Base-by-base conservation (phyloP, 169 alveolate genomes). In the Plasmodium yoelii region DNA sequence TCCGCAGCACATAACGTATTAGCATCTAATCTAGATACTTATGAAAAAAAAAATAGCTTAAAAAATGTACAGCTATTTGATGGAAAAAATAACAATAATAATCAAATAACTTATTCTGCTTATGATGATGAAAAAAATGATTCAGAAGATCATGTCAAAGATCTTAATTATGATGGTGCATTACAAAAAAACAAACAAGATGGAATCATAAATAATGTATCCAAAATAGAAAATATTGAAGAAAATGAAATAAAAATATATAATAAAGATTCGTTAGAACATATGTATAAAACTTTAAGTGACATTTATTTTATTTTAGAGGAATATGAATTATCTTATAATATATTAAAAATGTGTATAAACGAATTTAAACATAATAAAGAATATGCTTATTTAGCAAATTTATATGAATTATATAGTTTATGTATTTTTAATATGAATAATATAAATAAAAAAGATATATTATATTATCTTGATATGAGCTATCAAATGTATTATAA, bases 281-380 rank as follows among this genome's bases (percentile, higher is more conserved):
- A 59, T 49, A 18, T 75, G 55, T 75, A 75, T 57, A 75, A 75
- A 75, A 75, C 88, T 3, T 53, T 75, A 13, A 26, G 88, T 56
- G 88, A 75, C 24, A 44, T 75, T 34, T 75, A 75, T 57, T 75
- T 75, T 46, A 64, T 64, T 34, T 57, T 75, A 24, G 44, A 56
- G 0, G 88, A 75, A 69, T 64, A 61, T 44, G 88, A 75, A 19
- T 28, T 75, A 22, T 49, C 88, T 8, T 75, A 75, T 67, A 47
- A 19, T 44, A 53, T 67, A 6, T 67, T 75, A 26, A 75, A 75
- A 64, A 49, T 75, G 5, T 75, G 88, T 69, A 75, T 75, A 42
- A 75, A 63, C 18, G 88, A 75, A 49, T 75, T 75, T 75, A 75
- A 75, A 57, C 77, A 75, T 64, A 75, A 51, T 8, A 75, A 75